These are phyloP conservation scores for Kodamaea neixiangensis DNA, from an alignment of 805 yeast species.

Conservation along the genomic window DNA sequence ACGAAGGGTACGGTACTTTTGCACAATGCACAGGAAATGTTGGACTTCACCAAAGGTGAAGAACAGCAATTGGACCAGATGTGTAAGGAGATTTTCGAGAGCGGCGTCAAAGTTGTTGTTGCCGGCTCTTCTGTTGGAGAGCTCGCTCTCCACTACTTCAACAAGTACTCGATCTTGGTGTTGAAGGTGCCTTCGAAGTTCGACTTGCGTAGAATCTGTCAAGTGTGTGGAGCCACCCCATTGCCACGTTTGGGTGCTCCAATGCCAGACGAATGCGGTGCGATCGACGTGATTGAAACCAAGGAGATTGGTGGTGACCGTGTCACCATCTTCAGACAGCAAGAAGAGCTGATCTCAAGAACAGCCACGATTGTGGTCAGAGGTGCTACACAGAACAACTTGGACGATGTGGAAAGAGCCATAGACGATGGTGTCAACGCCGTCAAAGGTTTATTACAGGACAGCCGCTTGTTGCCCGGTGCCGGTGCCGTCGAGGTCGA, in stretches of 20 bases:
- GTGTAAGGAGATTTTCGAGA: slow-evolving; percentile 76
- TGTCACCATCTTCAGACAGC: slow-evolving; percentile 90
- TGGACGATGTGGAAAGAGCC: slow-evolving; percentile 96
- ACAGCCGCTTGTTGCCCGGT: slow-evolving; percentile 80
- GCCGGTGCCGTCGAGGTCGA: slow-evolving; percentile 96
- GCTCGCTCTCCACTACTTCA: slow-evolving; percentile 87
- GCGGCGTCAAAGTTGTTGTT: slow-evolving; percentile 84
- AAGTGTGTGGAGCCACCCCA: slow-evolving; percentile 98
- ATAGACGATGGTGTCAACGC: slow-evolving; percentile 96
- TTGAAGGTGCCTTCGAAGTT: slow-evolving; percentile 91
- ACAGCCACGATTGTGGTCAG: slow-evolving; percentile 92
- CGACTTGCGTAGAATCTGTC: slow-evolving; percentile 88
- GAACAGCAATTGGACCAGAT: slow-evolving; percentile 88
- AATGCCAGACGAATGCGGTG: slow-evolving; percentile 90
- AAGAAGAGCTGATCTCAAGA: slow-evolving; percentile 54
- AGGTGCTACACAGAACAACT: slow-evolving; percentile 92
- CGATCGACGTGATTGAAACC: slow-evolving; percentile 83
- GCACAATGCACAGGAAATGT: slow-evolving; percentile 96
- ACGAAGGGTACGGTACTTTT: slow-evolving; percentile 96
- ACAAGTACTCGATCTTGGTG: slow-evolving; percentile 81
- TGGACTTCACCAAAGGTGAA: slow-evolving; percentile 94
- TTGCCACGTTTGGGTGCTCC: slow-evolving; percentile 94
- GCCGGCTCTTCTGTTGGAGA: slow-evolving; percentile 97
- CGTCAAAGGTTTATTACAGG: slow-evolving; percentile 84
- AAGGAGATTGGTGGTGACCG: slow-evolving; percentile 97